Evolutionary conservation across 148 eudicot genomes (phyloP), one percentile per base, ranked within the genome.

Genomic region (Hydrangea macrophylla): DNA sequence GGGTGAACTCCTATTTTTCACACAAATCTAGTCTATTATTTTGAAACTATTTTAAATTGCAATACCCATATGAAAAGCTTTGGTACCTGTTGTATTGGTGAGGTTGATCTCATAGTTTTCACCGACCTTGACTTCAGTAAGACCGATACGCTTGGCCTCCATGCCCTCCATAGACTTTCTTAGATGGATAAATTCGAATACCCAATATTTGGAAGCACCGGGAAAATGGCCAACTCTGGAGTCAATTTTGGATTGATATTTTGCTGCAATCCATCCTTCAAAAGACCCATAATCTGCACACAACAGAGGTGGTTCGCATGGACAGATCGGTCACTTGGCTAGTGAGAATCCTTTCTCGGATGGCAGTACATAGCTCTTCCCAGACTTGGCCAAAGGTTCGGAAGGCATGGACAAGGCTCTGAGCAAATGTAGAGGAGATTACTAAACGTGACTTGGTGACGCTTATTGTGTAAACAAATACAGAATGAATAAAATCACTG

Each of bases 201-300:
- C 0, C 88, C 96, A 20, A 83, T 83, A 37, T 87, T 72, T 0
- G 96, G 96, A 75, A 87, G 84, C 20, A 90, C 90, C 0, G 86
- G 85, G 65, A 81, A 90, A 51, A 90, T 85, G 28, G 85, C 88
- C 24, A 74, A 22, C 40, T 87, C 96, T 18, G 96, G 96, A 25
- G 88, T 79, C 13, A 70, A 68, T n/a, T 71, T 82, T 0, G 96
- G 96, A 44, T 87, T 80, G 0, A 90, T 84, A 80, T n/a, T 87
- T 87, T n/a, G 82, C 92, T 8, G 88, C 96, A 20, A 90, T 71
- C 92, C 96, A 87, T 7, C 90, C 92, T 56, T 90, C 96, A 0
- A 90, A 87, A n/a, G 96, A 59, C n/a, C 92, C 92, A 60, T 90
- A 90, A 62, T 90, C 96, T 7, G 83, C 88, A 68, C 90, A 83